Evolutionary conservation across 1,284 basidiomycete species (phyloP).

Genomic region (Ceratorhiza oryzae-sativae): DNA sequence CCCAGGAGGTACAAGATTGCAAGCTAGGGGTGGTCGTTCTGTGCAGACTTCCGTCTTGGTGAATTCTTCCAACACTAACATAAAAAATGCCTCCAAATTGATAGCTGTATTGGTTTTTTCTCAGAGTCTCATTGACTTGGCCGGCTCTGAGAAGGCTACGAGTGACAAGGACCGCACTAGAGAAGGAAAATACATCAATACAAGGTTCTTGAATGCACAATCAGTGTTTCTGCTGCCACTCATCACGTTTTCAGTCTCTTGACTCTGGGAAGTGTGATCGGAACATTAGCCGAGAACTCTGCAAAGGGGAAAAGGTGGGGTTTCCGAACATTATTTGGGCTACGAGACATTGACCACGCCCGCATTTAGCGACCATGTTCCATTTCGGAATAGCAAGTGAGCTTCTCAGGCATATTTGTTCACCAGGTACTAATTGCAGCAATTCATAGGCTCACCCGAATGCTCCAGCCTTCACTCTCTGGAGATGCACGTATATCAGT

Average conservation of each 20-base stretch:
- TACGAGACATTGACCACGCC: conserved; percentile 9
- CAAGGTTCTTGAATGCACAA: conserved; percentile 59
- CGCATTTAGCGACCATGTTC: conserved; percentile 77
- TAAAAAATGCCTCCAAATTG: conserved; percentile 57
- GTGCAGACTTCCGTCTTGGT: conserved; percentile 84
- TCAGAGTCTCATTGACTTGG: conserved; percentile 91
- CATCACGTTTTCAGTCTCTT: conserved; percentile 64
- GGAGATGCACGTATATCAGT: conserved; percentile 97
- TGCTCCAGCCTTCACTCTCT: conserved; percentile 92
- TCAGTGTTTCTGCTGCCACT: not conserved
- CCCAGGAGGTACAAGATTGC: conserved; percentile 67
- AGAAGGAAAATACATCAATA: conserved; percentile 95
- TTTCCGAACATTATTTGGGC: not conserved
- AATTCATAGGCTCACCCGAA: conserved; percentile 67
- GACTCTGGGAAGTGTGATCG: conserved; percentile 89
- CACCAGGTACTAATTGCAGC: not conserved
- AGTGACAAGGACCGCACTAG: conserved; percentile 90
- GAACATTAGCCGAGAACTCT: conserved; percentile 85
- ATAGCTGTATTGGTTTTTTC: conserved; percentile 40
- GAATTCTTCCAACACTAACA: conserved; percentile 45
- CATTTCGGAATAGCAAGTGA: conserved; percentile 91
- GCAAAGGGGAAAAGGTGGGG: conserved; percentile 74
- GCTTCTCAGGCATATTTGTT: conserved; percentile 47
- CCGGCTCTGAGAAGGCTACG: conserved; percentile 94
- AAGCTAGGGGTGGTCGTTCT: conserved; percentile 73